Evolutionary conservation across 2,329 filamentous ascomycete species (phyloP).

Genomic region (Paraphaeosphaeria minitans): DNA sequence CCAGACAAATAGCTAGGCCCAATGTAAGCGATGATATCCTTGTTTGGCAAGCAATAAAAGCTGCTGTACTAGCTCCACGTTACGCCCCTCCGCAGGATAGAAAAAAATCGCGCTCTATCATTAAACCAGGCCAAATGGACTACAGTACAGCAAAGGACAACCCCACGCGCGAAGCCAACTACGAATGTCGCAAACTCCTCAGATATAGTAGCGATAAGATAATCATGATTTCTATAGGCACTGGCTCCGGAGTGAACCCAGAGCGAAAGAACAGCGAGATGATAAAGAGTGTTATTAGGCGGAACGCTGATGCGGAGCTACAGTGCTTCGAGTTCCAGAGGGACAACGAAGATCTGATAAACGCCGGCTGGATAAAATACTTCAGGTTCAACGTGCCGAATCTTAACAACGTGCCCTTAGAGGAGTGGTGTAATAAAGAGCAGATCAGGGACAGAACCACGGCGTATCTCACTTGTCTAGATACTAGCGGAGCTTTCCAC

Average conservation of each 20-base stretch:
- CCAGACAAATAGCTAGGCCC: constrained; percentile 36
- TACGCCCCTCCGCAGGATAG: constrained; percentile 26
- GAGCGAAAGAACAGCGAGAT: constrained; percentile 30
- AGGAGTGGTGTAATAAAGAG: constrained; percentile 38
- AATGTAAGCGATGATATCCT: constrained; percentile 33
- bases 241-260: constrained; percentile 28
- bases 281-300: constrained; percentile 31
- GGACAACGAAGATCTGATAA: constrained; percentile 32
- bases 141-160: constrained; percentile 41
- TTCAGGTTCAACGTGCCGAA: constrained; percentile 39
- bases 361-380: constrained; percentile 39
- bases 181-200: constrained; percentile 39
- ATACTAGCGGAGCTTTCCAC: constrained; percentile 33
- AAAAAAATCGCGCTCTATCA: constrained; percentile 25
- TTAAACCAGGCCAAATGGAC: constrained; percentile 38
- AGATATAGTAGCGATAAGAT: constrained; percentile 39
- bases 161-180: constrained; percentile 37
- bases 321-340: constrained; percentile 31
- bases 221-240: constrained; percentile 38
- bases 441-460: constrained; percentile 34
- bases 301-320: constrained; percentile 23
- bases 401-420: constrained; percentile 33
- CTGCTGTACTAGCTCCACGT: constrained; percentile 30
- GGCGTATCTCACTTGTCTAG: constrained; percentile 31
- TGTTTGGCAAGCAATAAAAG: constrained; percentile 33